Base-by-base conservation (phyloP, 495 filamentous ascomycete genomes). In the Tuber magnatum region DNA sequence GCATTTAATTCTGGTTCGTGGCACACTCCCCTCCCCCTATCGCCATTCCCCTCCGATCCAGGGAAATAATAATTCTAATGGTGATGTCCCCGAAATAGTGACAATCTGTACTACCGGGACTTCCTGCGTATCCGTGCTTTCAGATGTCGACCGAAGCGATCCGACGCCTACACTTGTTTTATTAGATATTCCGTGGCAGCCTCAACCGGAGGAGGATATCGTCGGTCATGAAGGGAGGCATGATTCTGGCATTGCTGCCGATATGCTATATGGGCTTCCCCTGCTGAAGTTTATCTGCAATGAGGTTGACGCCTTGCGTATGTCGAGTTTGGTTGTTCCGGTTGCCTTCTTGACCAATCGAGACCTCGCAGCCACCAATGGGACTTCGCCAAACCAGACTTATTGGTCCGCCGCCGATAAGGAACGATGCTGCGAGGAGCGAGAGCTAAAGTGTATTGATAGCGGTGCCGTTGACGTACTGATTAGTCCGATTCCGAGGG, bases 391-490 rank as follows among this genome's bases (percentile, higher is more conserved):
- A 42, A 75, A 69, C 61, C 78, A 51, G 40, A 61, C 42, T 46
- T 73, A 71, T 74, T 78, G 72, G 78, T 74, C 61, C 73, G 79
- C 74, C 75, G 84, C 69, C 80, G 86, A 81, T 83, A 86, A 82
- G 81, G 86, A 77, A 78, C 81, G 73, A 84, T 86, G 71, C 81
- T 86, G 80, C 68, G 75, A 77, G 44, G 75, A 51, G 22, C 73
- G 79, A 40, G 79, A 81, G 32, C 65, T 81, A 24, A 72, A 68
- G 87, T 91, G 73, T 83, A 84, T 98, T 20, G 93, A 97, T 81
- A 89, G 89, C 38, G 94, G 94, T 69, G 94, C 94, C 18, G 85
- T 91, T 32, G 94, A 97, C 85, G 92, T 97, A 75, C 84, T 97
- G 74, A 87, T 88, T 1, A 92, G 90, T 77, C 94, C 94, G 9